Evolutionary conservation across 352 stramenopile species (phyloP), one percentile per base, ranked within the genome.

Genomic region (Globisporangium megalacanthum): DNA sequence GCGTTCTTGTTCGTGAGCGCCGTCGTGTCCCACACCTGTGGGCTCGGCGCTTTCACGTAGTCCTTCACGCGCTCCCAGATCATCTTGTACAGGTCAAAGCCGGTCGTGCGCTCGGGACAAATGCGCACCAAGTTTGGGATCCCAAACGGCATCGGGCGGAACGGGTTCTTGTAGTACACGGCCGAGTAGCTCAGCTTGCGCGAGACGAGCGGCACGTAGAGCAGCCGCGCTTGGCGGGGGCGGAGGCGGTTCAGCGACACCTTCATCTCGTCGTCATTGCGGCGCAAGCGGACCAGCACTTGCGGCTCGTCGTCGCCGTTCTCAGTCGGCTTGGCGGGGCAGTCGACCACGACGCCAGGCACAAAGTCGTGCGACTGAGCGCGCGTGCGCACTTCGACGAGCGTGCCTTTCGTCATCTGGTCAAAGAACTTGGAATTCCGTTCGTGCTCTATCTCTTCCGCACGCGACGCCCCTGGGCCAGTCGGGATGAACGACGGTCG

Each of bases 121-220:
- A 95, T 70, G 3, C 86, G 82, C n/a, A 91, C 68, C n/a, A 95
- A 75, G 54, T 92, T 92, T 25, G 86, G 84, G n/a, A 79, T 81
- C 0, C 86, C 82, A 47, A 95, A 95, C n/a, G 86, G 83, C 29
- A 86, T 77, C 2, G 86, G 86, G 0, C 83, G 79, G 69, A 95
- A 95, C 14, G 86, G 86, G 54, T 95, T 95, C 62, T 95, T 95
- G 54, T 91, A 95, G 56, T 95, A 95, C 52, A 94, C 69, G 6
- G 83, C 81, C 35, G 83, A 93, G 65, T 95, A 95, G 45, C 80
- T 91, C 51, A 95, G 70, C 58, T 95, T 95, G 42, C 86, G 82
- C 37, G 78, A 92, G 49, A 95, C 64, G 49, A 95, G 61, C 31
- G 79, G 83, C 17, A 92, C 84, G 57, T 94, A 92, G 25, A 93